These are phyloP conservation scores for Talaromyces sp. DNA, from an alignment of 2,329 filamentous ascomycete genomes.

Conservation along the genomic window DNA sequence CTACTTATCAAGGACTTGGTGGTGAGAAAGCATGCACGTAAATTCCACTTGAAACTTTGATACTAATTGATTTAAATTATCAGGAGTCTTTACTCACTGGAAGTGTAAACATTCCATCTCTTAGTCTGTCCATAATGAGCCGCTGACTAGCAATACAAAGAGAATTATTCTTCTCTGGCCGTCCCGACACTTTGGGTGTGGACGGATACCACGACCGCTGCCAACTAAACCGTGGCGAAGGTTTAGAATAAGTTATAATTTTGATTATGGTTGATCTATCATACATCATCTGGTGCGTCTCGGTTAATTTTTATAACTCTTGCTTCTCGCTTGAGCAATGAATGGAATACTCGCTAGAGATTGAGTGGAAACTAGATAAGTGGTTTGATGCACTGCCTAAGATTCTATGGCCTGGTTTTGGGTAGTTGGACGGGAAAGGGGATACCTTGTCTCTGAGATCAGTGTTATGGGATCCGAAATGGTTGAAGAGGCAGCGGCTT, in stretches of 20 bases:
- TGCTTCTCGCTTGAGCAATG: slow-evolving; percentile 13
- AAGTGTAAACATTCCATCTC: too few relatives aligned
- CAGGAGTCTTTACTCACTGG: too few relatives aligned
- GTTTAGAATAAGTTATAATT: slow-evolving; percentile 37
- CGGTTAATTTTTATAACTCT: slow-evolving; percentile 39
- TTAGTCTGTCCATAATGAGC: too few relatives aligned
- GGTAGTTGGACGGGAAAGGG: neutral
- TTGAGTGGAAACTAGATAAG: neutral
- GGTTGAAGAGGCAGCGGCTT: neutral
- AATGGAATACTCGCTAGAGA: neutral
- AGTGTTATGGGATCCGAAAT: neutral
- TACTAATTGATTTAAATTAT: too few relatives aligned
- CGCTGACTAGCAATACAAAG: slow-evolving; percentile 19
- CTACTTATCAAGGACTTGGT: too few relatives aligned
- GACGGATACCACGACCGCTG: slow-evolving; percentile 49
- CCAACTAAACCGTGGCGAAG: slow-evolving; percentile 33
- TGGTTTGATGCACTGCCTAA: neutral
- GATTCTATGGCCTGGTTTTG: neutral
- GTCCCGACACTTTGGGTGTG: slow-evolving; percentile 49
- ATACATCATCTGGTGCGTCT: slow-evolving; percentile 39
- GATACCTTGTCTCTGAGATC: neutral
- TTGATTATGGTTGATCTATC: slow-evolving; percentile 42
- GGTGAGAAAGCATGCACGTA: too few relatives aligned
- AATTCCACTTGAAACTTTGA: too few relatives aligned
- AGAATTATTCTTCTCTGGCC: slow-evolving; percentile 39